Evolutionary conservation across 768 basidiomycete species (phyloP).

Genomic region (Exsudoporus frostii): DNA sequence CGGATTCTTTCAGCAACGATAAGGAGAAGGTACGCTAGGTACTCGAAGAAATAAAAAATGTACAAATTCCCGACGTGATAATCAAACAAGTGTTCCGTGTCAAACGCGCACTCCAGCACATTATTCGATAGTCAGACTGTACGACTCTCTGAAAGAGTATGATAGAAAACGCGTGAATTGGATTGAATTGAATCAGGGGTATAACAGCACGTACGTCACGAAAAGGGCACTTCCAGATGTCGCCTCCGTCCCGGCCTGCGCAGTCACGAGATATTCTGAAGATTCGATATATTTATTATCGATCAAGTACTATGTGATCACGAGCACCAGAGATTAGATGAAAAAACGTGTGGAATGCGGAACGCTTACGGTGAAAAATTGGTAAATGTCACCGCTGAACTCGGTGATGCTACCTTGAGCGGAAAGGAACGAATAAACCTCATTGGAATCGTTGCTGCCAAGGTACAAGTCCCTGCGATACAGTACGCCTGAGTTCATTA

Average conservation of each 20-base stretch:
- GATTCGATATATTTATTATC: constrained; percentile 41
- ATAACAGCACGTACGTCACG: constrained; percentile 41
- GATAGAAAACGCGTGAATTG: background rate
- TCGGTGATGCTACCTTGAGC: constrained; percentile 35
- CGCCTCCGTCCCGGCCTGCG: constrained; percentile 63
- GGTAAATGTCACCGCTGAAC: constrained; percentile 53
- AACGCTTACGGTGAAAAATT: constrained; percentile 46
- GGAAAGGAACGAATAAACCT: constrained; percentile 50
- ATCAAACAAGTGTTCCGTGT: background rate
- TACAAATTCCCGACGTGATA: background rate
- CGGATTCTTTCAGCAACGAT: no score
- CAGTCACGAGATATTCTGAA: constrained; percentile 55
- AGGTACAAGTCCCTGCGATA: constrained; percentile 48
- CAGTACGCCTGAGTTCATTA: background rate
- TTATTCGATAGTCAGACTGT: constrained; percentile 42
- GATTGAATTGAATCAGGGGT: background rate
- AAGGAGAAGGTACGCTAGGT: background rate
- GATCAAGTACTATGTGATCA: constrained; percentile 50
- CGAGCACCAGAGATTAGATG: background rate
- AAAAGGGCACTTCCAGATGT: constrained; percentile 55
- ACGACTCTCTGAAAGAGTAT: constrained; percentile 38
- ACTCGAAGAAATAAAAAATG: background rate
- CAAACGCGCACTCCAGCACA: background rate
- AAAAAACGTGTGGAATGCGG: background rate
- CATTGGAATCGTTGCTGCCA: constrained; percentile 53